These are phyloP conservation scores for Borealophlyctis nickersoniae DNA, from an alignment of 192 early-diverging fungal species.

Conservation along the genomic window DNA sequence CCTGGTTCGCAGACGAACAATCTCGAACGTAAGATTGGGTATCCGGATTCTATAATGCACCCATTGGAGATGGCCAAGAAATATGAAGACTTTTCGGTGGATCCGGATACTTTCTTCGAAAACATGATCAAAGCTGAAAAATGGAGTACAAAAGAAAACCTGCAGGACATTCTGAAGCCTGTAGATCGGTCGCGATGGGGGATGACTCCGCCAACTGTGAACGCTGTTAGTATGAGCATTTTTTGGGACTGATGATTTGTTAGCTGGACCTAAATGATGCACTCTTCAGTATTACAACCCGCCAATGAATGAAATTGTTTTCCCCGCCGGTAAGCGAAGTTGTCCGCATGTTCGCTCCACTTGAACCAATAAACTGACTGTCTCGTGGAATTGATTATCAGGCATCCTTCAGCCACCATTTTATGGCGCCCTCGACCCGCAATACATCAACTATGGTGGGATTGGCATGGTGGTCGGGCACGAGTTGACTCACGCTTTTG, in stretches of 20 bases:
- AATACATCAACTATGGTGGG: conserved; percentile 56
- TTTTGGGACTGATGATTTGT: no score
- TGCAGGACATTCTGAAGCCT: conserved; percentile 15
- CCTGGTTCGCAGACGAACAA: conserved; percentile 14
- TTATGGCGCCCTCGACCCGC: background rate
- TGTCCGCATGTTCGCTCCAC: background rate
- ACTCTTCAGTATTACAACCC: conserved; percentile 36
- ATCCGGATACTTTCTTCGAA: conserved; percentile 16
- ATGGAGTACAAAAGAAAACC: conserved; percentile 7
- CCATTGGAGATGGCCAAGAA: conserved; percentile 21
- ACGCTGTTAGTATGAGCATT: conserved; percentile 23
- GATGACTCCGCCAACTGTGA: conserved; percentile 32
- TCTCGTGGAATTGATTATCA: background rate
- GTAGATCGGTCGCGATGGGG: conserved; percentile 27
- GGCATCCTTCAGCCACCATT: conserved; percentile 28
- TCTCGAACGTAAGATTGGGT: conserved; percentile 30
- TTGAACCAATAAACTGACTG: background rate
- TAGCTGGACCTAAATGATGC: no score
- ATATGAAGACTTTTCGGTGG: conserved; percentile 2
- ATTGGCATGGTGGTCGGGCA: conserved; percentile 59
- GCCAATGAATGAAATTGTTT: conserved; percentile 34
- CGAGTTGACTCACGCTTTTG: conserved; percentile 18
- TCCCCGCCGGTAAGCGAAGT: conserved; percentile 33
- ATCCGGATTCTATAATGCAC: conserved; percentile 26
- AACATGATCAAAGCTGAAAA: conserved; percentile 6